phyloP scores from a whole-genome alignment of 495 filamentous ascomycete species.

The Talaromyces wortmannii region DNA sequence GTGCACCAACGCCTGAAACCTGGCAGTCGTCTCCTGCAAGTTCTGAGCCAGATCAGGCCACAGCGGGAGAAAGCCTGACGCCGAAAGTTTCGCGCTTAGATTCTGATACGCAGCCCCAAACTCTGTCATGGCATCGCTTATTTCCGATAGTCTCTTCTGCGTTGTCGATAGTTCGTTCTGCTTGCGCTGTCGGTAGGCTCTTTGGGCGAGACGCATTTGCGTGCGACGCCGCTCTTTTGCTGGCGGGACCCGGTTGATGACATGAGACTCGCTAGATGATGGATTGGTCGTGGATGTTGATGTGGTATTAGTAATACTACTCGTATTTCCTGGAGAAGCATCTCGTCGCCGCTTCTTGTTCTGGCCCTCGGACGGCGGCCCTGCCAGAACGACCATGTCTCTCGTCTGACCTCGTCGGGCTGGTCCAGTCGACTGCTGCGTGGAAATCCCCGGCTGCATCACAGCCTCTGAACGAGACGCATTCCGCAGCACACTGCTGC shows the following conservation, averaged over 20 bases:
- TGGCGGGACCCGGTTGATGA: neutral
- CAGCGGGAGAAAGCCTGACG: neutral
- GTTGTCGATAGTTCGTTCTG: neutral
- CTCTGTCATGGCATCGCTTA: neutral
- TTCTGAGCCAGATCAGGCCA: neutral
- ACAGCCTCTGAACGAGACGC: too few relatives aligned
- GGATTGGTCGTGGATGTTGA: neutral
- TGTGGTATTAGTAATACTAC: neutral
- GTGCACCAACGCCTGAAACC: neutral
- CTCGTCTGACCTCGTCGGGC: too few relatives aligned
- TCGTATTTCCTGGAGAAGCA: too few relatives aligned
- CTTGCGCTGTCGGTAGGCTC: slow-evolving; percentile 78
- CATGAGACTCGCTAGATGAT: neutral
- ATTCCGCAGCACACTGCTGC: too few relatives aligned
- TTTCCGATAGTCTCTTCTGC: neutral
- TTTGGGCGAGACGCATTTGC: slow-evolving; percentile 79
- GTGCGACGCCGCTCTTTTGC: slow-evolving; percentile 62
- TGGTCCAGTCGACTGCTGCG: neutral
- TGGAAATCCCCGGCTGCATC: too few relatives aligned
- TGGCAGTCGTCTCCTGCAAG: neutral
- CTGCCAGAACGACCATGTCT: too few relatives aligned
- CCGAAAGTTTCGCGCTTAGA: neutral
- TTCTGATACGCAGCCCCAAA: neutral
- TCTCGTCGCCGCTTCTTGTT: too few relatives aligned
- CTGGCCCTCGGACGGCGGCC: too few relatives aligned